A percentile compares a stretch with the other conserved stretches of the same genome.
These are phyloP conservation scores for Psidium guajava DNA, from an alignment of 345 rosid species.

Conservation along the genomic window DNA sequence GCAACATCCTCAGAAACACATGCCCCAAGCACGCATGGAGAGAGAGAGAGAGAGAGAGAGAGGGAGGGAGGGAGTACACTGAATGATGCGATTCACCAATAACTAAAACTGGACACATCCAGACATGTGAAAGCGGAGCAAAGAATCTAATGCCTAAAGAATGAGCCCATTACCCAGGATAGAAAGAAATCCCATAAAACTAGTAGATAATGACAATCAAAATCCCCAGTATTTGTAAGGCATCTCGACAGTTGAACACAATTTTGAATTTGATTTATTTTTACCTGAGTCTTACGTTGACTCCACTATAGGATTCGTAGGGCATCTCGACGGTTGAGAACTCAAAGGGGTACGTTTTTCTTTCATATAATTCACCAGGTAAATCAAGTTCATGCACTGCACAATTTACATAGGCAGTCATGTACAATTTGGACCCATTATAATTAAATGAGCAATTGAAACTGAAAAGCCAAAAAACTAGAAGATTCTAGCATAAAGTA, in stretches of 20 bases:
- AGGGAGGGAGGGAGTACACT: background rate
- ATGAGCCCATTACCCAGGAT: background rate
- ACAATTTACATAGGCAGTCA: background rate
- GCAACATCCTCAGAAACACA: background rate
- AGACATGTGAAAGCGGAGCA: background rate
- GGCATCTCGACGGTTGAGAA: constrained; percentile 57
- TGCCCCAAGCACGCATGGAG: background rate
- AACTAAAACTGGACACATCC: background rate
- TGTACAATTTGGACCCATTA: background rate
- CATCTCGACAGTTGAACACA: too few relatives aligned
- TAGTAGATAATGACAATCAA: background rate
- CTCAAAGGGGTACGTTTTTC: constrained; percentile 44
- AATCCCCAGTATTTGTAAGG: background rate
- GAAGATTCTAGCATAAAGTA: background rate
- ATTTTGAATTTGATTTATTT: background rate
- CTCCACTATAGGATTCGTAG: constrained; percentile 42
- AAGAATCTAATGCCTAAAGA: background rate
- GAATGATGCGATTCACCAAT: background rate
- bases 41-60: background rate
- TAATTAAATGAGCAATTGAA: background rate
- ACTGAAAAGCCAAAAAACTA: background rate
- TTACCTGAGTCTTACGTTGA: constrained; percentile 47
- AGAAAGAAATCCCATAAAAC: background rate
- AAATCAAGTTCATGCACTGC: constrained; percentile 41
- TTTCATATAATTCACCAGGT: constrained; percentile 38